Evolutionary conservation across 345 rosid genomes (phyloP).

Genomic region (Gossypium mustelinum): DNA sequence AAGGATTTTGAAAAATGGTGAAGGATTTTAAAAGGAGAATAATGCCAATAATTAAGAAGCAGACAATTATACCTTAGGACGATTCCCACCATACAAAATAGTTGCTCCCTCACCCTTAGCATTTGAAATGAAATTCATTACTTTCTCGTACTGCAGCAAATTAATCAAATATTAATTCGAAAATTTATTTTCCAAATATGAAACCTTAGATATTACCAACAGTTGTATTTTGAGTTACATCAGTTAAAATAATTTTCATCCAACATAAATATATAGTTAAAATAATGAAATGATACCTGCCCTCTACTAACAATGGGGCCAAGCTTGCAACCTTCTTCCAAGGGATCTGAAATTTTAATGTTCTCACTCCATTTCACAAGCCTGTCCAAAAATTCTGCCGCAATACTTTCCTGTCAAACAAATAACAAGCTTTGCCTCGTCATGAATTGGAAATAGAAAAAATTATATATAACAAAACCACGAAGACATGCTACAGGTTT

Average conservation of each 20-base stretch:
- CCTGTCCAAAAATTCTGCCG: constrained; percentile 61
- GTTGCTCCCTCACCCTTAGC: constrained; percentile 92
- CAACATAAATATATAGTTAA: neutral
- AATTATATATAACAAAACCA: neutral
- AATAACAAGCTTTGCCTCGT: constrained; percentile 11
- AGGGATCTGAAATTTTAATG: constrained; percentile 81
- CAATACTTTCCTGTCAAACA: constrained; percentile 65
- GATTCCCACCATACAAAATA: constrained; percentile 69
- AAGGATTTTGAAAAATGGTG: constrained; percentile 7
- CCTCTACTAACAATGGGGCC: constrained; percentile 90
- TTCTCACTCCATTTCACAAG: constrained; percentile 76
- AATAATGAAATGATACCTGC: constrained; percentile 42
- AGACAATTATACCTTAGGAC: constrained; percentile 58
- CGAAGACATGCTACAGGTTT: neutral
- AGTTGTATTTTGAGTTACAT: neutral
- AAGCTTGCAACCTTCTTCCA: constrained; percentile 88
- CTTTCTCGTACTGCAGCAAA: constrained; percentile 68
- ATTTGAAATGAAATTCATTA: constrained; percentile 63
- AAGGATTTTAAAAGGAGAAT: constrained; percentile 12
- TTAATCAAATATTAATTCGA: constrained; percentile 15
- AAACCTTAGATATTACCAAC: neutral
- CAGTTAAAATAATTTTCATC: neutral
- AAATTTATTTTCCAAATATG: neutral
- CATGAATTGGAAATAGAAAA: neutral
- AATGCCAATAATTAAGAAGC: constrained; percentile 13